A percentile compares a stretch with the other conserved stretches of the same genome.
Conservation (phyloP, 106 monocot genomes). For the Platanthera zijinensis region DNA sequence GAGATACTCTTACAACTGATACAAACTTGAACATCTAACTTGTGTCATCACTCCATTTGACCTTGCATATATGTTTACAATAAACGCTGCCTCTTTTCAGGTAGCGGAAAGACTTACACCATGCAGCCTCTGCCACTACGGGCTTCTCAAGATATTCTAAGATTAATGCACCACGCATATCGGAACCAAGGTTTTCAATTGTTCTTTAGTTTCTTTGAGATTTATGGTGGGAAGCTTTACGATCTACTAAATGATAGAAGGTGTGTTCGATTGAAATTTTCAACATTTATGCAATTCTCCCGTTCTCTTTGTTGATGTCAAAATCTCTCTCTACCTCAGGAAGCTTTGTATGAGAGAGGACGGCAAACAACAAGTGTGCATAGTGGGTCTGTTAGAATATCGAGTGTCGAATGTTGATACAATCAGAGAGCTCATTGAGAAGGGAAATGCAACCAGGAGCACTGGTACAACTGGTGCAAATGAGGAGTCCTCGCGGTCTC, state of each 20-base stretch:
- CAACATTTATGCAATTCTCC: background rate
- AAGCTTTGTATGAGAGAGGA: slow-evolving; percentile 97
- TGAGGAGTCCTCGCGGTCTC: slow-evolving; percentile 95
- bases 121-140: slow-evolving; percentile 93
- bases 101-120: slow-evolving; percentile 95
- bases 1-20: background rate
- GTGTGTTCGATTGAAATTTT: slow-evolving; percentile 17
- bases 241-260: slow-evolving; percentile 95
- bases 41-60: background rate
- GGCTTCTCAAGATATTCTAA: slow-evolving; percentile 73
- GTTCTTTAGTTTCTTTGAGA: slow-evolving; percentile 98
- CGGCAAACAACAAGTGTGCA: slow-evolving; percentile 93
- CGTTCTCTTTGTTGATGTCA: background rate
- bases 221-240: slow-evolving; percentile 96
- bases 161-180: slow-evolving; percentile 60
- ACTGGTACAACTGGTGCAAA: slow-evolving; percentile 98
- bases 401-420: slow-evolving; percentile 91
- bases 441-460: slow-evolving; percentile 81
- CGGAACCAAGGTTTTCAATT: slow-evolving; percentile 70
- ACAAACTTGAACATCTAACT: background rate
- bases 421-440: slow-evolving; percentile 92
- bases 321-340: slow-evolving; percentile 23
- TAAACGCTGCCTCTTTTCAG: slow-evolving; percentile 25
- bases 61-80: background rate
- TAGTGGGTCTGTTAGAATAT: slow-evolving; percentile 95